phyloP scores from a whole-genome alignment of 208 protist genomes.

The Acanthamoeba culbertsoni region DNA sequence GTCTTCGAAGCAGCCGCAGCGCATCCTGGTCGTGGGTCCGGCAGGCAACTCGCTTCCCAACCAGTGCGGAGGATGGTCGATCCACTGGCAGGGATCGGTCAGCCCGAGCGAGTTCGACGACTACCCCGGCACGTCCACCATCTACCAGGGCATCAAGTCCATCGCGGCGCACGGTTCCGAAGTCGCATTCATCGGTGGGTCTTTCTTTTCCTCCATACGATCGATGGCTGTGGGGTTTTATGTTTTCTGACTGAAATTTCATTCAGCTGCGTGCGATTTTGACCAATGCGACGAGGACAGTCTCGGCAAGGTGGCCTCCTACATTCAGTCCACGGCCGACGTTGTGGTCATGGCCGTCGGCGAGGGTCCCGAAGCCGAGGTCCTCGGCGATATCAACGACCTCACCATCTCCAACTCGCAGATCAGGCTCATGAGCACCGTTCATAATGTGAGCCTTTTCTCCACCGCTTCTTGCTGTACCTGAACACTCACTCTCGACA shows the following conservation, averaged over 20 bases:
- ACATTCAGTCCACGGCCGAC: background rate
- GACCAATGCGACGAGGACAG: background rate
- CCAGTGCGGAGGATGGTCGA: slow-evolving; percentile 45
- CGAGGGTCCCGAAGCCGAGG: slow-evolving; percentile 31
- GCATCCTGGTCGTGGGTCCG: background rate
- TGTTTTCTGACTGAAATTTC: background rate
- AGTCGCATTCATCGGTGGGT: background rate
- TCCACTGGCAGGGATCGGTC: slow-evolving; percentile 44
- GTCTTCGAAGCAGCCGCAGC: background rate
- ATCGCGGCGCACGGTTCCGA: background rate
- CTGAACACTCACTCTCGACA: background rate
- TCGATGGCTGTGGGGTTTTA: background rate
- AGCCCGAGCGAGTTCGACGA: slow-evolving; percentile 38
- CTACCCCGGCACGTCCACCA: background rate
- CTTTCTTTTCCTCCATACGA: background rate
- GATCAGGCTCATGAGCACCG: background rate
- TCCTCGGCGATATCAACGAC: slow-evolving; percentile 34
- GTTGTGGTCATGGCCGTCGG: background rate
- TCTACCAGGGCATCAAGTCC: background rate
- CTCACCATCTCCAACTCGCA: slow-evolving; percentile 43
- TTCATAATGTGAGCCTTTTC: background rate
- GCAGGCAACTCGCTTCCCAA: slow-evolving; percentile 6
- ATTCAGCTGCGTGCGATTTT: background rate
- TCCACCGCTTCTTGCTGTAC: background rate
- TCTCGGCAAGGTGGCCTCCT: background rate